Base-by-base conservation (phyloP, 768 basidiomycete species). In the Suillus subaureus region DNA sequence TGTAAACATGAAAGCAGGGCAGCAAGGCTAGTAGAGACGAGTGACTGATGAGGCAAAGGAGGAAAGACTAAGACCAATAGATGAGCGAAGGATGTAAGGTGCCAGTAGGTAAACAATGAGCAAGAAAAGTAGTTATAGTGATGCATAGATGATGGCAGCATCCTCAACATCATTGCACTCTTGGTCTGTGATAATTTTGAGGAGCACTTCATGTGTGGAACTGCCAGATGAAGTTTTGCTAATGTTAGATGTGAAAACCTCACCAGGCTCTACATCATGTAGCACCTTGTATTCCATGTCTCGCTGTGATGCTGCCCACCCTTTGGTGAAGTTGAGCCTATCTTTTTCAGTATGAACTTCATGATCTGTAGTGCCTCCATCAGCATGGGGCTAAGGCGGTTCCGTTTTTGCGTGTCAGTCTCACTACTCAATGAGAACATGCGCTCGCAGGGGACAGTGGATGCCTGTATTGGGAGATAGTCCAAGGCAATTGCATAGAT, bases 21-120 rank as follows among this genome's bases (percentile, higher is more conserved):
- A 43, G 42, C 18, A 7, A 43, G 42, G 18, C 42, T 43, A 43
- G 42, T 43, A 43, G 42, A 43, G 42, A 43, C 2, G 42, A 43
- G 42, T 43, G 42, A 43, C 42, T 43, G 18, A 21, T 43, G 42
- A 43, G 16, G 42, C 42, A 43, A 43, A 43, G 42, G 42, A 43
- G 42, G 42, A 43, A 31, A 43, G 18, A 43, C 42, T 43, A 2
- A 43, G 40, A 42, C 40, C 5, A 1, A 42, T 3, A 37, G 35
- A 37, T 37, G 35, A 37, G 35, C 35, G 45, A 47, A n/a, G 45
- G 21, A n/a, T n/a, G 45, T 47, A n/a, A 47, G 45, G 21, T 12
- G 18, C 45, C 45, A 47, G 45, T n/a, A 47, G 45, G 45, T 47
- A 47, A 47, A 47, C 45, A 47, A 47, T 47, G 45, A 47, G 45